Evolutionary conservation across 257 asterid species (phyloP).

Genomic region (Penstemon davidsonii): DNA sequence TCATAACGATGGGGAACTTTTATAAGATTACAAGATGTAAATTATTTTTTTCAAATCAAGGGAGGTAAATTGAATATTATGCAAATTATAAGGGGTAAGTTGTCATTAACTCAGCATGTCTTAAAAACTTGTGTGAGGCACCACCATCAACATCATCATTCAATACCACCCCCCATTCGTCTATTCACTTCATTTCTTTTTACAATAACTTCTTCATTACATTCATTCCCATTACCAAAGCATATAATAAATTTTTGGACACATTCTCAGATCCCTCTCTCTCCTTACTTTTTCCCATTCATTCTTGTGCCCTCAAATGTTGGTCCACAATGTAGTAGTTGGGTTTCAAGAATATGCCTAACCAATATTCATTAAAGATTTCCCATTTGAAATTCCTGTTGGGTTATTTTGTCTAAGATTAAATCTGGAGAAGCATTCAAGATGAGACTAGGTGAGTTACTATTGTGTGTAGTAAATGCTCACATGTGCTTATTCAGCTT

Average conservation of each 20-base stretch:
- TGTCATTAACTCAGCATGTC: constrained; percentile 12
- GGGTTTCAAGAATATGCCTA: constrained; percentile 38
- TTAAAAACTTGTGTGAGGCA: constrained; percentile 43
- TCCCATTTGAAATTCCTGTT: constrained; percentile 29
- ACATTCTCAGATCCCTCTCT: constrained; percentile 20
- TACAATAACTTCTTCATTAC: constrained; percentile 29
- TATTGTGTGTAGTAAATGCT: not conserved
- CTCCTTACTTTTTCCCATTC: constrained; percentile 8
- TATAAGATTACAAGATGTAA: too few relatives aligned
- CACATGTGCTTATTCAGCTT: constrained; percentile 19
- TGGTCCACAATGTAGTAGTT: constrained; percentile 38
- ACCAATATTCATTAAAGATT: constrained; percentile 28
- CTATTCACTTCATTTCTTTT: constrained; percentile 33
- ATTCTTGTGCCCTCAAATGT: constrained; percentile 26
- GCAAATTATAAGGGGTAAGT: too few relatives aligned
- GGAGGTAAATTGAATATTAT: too few relatives aligned
- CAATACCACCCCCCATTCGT: constrained; percentile 29
- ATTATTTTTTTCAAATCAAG: too few relatives aligned
- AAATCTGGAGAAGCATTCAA: constrained; percentile 25
- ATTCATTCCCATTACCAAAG: constrained; percentile 41
- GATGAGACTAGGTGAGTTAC: constrained; percentile 65
- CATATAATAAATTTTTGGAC: constrained; percentile 26
- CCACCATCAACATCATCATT: constrained; percentile 51
- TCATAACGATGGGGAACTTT: too few relatives aligned
- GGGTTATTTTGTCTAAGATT: constrained; percentile 24